Conservation (phyloP, 495 filamentous ascomycete species). For the Penicillium ucsense region DNA sequence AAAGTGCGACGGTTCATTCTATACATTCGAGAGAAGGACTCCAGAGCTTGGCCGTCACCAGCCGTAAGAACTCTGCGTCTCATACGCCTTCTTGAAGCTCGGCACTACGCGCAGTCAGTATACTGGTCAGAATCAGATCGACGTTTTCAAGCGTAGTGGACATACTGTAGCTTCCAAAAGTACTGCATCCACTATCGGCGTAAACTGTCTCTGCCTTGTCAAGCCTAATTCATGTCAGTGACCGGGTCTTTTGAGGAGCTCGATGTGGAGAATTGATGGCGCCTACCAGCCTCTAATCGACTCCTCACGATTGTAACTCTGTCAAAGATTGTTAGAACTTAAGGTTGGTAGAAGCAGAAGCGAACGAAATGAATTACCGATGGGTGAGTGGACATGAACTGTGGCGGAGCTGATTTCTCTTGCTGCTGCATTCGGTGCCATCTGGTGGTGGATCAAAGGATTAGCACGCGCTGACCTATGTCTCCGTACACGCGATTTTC, state of each 20-base stretch:
- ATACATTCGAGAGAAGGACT: neutral
- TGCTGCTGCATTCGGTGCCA: constrained; percentile 69
- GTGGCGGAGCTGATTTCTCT: constrained; percentile 49
- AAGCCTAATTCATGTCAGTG: constrained; percentile 16
- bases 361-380: constrained; percentile 39
- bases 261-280: neutral
- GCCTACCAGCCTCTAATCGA: constrained; percentile 56
- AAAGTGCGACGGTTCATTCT: too few relatives aligned
- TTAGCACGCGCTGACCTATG: neutral
- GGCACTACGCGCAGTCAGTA: constrained; percentile 20
- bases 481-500: too few relatives aligned
- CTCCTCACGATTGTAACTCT: constrained; percentile 59
- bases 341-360: neutral
- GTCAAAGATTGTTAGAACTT: constrained; percentile 1
- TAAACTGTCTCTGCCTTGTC: constrained; percentile 26
- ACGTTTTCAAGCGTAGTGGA: neutral
- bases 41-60: neutral
- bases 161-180: constrained; percentile 22
- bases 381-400: constrained; percentile 83
- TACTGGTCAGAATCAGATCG: neutral
- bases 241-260: neutral
- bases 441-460: constrained; percentile 7
- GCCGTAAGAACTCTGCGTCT: neutral
- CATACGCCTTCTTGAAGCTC: constrained; percentile 21
- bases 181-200: constrained; percentile 26